These are phyloP conservation scores for Penicillium sp. DNA, from an alignment of 2,329 filamentous ascomycete genomes.

Conservation along the genomic window DNA sequence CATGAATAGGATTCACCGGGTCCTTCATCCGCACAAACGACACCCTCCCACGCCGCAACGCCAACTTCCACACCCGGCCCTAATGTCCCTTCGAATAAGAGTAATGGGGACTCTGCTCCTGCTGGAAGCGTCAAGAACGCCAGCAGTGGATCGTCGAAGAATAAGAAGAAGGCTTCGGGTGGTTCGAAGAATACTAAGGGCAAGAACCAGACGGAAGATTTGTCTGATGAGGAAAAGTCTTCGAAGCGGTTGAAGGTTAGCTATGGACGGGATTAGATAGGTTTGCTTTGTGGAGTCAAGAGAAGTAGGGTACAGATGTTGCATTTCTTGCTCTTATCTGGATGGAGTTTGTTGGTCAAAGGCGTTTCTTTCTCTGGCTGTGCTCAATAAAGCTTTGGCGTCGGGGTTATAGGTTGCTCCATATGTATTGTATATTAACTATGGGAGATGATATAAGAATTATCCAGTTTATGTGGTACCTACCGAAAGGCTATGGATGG, in stretches of 20 bases:
- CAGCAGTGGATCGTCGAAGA: constrained; percentile 37
- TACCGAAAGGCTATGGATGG: too few species aligned
- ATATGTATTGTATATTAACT: constrained; percentile 13
- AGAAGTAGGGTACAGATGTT: background rate
- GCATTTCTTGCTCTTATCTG: constrained; percentile 6
- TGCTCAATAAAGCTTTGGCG: background rate
- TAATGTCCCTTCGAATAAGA: constrained; percentile 31
- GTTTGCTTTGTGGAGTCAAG: background rate
- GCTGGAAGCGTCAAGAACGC: constrained; percentile 19
- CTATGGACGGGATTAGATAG: constrained; percentile 46
- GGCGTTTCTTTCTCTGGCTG: constrained; percentile 1
- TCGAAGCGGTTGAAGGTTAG: constrained; percentile 52
- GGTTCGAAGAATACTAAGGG: constrained; percentile 33
- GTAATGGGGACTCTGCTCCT: constrained; percentile 23
- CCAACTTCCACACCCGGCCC: constrained; percentile 45
- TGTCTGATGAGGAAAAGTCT: constrained; percentile 44
- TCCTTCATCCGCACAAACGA: constrained; percentile 51
- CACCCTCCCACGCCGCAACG: constrained; percentile 52
- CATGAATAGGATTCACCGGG: constrained; percentile 45
- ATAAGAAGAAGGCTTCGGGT: constrained; percentile 47
- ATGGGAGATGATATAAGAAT: background rate
- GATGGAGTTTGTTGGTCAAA: constrained; percentile 3
- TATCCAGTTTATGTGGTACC: too few species aligned
- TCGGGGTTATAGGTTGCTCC: background rate
- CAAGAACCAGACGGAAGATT: constrained; percentile 35